Base-by-base conservation (phyloP, 352 stramenopile species). In the Phytophthora idaei region DNA sequence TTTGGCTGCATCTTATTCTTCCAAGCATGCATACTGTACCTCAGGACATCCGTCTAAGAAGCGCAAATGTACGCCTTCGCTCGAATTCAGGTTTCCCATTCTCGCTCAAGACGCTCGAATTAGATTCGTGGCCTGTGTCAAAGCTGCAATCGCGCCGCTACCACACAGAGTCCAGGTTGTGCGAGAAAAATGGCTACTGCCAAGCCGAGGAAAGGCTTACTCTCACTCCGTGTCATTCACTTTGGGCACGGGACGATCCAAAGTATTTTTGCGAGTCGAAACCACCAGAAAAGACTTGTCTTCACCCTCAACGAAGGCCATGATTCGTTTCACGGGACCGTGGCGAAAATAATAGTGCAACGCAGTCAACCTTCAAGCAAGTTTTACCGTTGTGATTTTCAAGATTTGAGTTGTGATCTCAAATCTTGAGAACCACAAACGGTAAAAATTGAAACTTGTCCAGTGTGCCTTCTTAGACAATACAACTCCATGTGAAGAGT, bases 21-120 rank as follows among this genome's bases (percentile, higher is more conserved):
- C 28, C n/a, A 34, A 32, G 36, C 3, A 15, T 29, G 8, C 69
- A 37, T 3, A 42, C 34, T 39, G 7, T 63, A 92, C 84, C 70
- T 85, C 57, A 17, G 81, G 82, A 27, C 83, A 90, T 48, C 74
- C 77, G n/a, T 76, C 77, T 17, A 91, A 73, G 52, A 88, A 90
- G 17, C 74, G 76, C 14, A 81, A 73, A 29, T 69, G 64, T 17
- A 52, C 49, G 11, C 62, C 73, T 60, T 72, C 70, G 25, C 49
- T 81, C 7, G 80, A 91, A 29, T 61, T 48, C 4, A 63, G 57
- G 47, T 89, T 89, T 2, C 82, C 81, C 85, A 93, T 93, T 37
- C 3, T 58, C 17, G 5, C 21, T 63, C 28, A 57, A 21, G 21
- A 21, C 21, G 21, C 21, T 21, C 21, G 21, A 21, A 21, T 21